A percentile compares a stretch with the other conserved stretches of the same genome.
These are phyloP conservation scores for Colletotrichum caudatum DNA, from an alignment of 2,329 filamentous ascomycete species.

Conservation along the genomic window DNA sequence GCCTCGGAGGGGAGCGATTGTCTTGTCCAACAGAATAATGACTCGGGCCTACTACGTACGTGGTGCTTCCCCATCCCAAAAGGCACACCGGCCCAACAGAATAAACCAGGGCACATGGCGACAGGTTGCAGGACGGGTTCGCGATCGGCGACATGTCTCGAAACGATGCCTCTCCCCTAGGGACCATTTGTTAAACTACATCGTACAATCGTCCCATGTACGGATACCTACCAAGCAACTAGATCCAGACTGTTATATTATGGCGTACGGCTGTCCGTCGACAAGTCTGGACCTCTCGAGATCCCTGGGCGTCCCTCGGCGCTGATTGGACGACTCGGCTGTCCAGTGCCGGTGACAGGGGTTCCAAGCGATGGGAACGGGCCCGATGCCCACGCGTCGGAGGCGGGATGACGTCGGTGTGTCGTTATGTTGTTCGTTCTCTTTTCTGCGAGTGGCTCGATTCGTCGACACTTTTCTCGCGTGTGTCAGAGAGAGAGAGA, in stretches of 20 bases:
- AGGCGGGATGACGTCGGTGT: constrained; percentile 38
- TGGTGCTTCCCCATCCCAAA: not conserved
- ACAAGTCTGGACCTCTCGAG: constrained; percentile 13
- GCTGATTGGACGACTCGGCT: constrained; percentile 39
- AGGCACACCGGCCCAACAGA: not conserved
- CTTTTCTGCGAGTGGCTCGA: not conserved
- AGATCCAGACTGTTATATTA: not conserved
- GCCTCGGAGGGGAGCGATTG: not conserved
- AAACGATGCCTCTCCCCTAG: no score
- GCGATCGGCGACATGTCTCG: not conserved
- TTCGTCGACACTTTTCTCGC: not conserved
- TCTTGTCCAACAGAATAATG: not conserved
- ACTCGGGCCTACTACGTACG: not conserved
- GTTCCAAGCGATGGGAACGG: constrained; percentile 18
- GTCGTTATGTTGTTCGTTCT: not conserved
- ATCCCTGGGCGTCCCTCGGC: not conserved
- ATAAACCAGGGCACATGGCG: not conserved
- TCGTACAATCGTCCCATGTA: not conserved
- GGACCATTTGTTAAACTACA: not conserved
- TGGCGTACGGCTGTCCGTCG: constrained; percentile 25
- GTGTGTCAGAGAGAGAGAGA: no score
- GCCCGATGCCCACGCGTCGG: constrained; percentile 30
- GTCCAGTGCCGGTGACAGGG: constrained; percentile 32
- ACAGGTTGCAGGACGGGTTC: not conserved
- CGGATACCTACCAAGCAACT: not conserved